Evolutionary conservation across 768 basidiomycete species (phyloP).

Genomic region (Candolleomyces efflorescens): DNA sequence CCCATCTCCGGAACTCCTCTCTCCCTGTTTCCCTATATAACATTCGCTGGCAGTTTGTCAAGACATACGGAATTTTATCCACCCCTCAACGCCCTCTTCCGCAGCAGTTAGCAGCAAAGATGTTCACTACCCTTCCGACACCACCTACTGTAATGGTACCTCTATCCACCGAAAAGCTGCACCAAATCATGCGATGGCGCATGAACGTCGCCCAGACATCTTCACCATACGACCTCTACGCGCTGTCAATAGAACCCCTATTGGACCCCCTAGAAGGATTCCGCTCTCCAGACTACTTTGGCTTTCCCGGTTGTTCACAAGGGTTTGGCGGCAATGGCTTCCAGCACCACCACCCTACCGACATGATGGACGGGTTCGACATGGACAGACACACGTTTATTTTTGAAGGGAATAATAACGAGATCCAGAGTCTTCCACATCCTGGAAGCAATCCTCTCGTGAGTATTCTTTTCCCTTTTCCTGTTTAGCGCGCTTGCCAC

Average conservation of each 20-base stretch:
- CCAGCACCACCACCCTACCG: neutral
- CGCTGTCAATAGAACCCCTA: neutral
- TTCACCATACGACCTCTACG: neutral
- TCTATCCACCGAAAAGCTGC: constrained; percentile 1
- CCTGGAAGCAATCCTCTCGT: constrained; percentile 8
- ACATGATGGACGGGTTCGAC: neutral
- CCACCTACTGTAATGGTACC: neutral
- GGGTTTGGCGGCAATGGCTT: neutral
- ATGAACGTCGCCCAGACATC: neutral
- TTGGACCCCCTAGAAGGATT: neutral
- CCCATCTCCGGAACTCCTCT: no score
- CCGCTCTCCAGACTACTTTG: neutral
- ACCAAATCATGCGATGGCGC: constrained; percentile 1
- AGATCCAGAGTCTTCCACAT: neutral
- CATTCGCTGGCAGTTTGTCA: no score
- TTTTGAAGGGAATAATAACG: constrained; percentile 1
- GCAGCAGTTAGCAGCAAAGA: no score
- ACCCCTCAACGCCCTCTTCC: no score
- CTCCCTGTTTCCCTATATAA: no score
- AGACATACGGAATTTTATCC: no score
- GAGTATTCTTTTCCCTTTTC: neutral
- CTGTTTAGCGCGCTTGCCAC: neutral
- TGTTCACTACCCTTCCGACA: neutral
- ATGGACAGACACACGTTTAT: constrained; percentile 1
- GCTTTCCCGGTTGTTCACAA: neutral